phyloP scores from a whole-genome alignment of 2,329 filamentous ascomycete genomes.

The Phaeosphaeriaceae sp. region DNA sequence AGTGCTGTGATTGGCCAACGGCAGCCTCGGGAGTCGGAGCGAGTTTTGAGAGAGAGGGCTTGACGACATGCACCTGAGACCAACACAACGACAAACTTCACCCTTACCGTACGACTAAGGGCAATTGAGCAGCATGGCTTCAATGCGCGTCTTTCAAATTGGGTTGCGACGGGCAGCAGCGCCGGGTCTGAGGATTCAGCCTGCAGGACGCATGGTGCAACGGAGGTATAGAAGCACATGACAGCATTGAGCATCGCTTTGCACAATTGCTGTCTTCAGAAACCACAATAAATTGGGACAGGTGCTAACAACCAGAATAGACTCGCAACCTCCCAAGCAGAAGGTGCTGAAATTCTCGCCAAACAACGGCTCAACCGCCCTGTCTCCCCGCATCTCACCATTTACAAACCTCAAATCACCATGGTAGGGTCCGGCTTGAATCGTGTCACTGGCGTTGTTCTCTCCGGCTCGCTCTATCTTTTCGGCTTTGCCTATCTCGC shows the following conservation, averaged over 20 bases:
- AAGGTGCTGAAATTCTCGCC: conserved; percentile 72
- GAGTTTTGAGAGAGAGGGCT: conserved; percentile 19
- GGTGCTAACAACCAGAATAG: conserved; percentile 28
- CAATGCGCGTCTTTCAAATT: conserved; percentile 55
- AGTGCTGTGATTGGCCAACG: conserved; percentile 35
- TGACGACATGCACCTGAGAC: conserved; percentile 31
- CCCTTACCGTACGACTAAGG: conserved; percentile 17
- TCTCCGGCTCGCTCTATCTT: conserved; percentile 77
- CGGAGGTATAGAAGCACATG: conserved; percentile 52
- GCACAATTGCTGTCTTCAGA: neutral
- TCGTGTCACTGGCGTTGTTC: conserved; percentile 79
- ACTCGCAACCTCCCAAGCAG: conserved; percentile 59
- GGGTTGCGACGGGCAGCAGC: conserved; percentile 50
- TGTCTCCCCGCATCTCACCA: conserved; percentile 80
- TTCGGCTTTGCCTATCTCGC: conserved; percentile 83
- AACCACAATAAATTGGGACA: neutral
- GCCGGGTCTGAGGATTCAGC: conserved; percentile 51
- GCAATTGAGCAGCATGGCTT: conserved; percentile 42
- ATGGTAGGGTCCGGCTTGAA: conserved; percentile 80
- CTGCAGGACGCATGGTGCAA: conserved; percentile 52
- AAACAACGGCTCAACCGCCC: conserved; percentile 82
- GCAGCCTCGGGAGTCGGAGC: conserved; percentile 35
- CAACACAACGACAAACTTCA: conserved; percentile 37
- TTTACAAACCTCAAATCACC: conserved; percentile 87
- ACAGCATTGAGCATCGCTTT: conserved; percentile 14